phyloP scores from a whole-genome alignment of 768 basidiomycete species.

The Kwoniella bestiolae region DNA sequence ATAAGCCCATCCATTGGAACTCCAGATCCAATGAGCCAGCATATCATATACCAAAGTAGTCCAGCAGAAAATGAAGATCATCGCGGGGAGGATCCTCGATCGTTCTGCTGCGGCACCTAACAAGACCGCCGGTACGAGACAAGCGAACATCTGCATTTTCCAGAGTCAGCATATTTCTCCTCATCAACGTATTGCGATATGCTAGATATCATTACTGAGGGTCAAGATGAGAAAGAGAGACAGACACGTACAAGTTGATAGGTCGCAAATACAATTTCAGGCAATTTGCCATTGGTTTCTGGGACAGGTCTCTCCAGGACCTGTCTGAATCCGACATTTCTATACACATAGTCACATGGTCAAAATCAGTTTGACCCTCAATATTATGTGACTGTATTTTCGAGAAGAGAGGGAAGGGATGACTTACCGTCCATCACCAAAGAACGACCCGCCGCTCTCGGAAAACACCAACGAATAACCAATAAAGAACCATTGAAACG shows the following conservation, averaged over 20 bases:
- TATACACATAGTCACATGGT: background rate
- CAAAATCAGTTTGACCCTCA: background rate
- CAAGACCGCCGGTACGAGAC: constrained; percentile 77
- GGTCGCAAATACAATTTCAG: constrained; percentile 54
- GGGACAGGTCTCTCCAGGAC: constrained; percentile 55
- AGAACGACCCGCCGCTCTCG: constrained; percentile 54
- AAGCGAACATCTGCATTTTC: constrained; percentile 58
- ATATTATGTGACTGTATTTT: background rate
- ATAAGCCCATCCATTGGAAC: constrained; percentile 74
- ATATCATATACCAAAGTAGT: constrained; percentile 86
- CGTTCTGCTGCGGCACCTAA: constrained; percentile 89
- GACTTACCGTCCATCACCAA: constrained; percentile 53
- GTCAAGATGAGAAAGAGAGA: background rate
- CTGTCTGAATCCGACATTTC: constrained; percentile 54
- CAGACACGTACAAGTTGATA: constrained; percentile 37
- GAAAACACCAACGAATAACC: constrained; percentile 56
- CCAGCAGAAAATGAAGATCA: constrained; percentile 92
- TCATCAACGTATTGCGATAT: no score
- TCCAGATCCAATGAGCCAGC: constrained; percentile 97
- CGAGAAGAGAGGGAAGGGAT: background rate
- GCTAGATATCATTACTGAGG: no score
- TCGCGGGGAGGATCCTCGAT: constrained; percentile 77
- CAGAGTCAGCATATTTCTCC: no score
- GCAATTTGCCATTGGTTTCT: constrained; percentile 57
- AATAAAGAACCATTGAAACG: constrained; percentile 59